phyloP scores from a whole-genome alignment of 345 rosid genomes.

The Syzygium oleosum region DNA sequence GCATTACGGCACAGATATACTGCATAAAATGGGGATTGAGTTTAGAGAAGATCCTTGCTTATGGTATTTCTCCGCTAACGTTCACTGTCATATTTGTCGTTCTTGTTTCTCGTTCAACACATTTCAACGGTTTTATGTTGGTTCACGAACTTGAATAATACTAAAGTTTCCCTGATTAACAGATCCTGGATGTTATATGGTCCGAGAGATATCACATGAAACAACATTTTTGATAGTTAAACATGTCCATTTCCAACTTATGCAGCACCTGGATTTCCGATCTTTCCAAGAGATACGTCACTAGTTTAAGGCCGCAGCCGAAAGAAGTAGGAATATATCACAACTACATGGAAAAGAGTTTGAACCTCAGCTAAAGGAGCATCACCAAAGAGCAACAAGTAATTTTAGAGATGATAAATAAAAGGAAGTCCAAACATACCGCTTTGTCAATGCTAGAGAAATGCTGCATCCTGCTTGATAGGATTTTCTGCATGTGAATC shows the following conservation, averaged over 20 bases:
- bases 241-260: neutral
- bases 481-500: conserved; percentile 90
- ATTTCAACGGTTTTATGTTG: neutral
- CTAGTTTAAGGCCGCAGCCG: neutral
- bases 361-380: neutral
- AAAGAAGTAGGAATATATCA: neutral
- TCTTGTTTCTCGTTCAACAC: neutral
- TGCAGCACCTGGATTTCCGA: neutral
- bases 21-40: neutral
- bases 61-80: neutral
- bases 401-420: neutral
- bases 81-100: neutral
- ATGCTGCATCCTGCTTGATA: conserved; percentile 81
- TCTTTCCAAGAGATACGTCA: neutral
- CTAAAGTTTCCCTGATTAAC: neutral
- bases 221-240: neutral
- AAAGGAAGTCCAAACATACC: conserved; percentile 25
- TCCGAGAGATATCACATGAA: neutral
- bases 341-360: neutral
- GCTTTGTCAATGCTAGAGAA: conserved; percentile 84
- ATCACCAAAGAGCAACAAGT: neutral
- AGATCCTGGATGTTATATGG: neutral
- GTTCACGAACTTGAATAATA: neutral
- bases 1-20: too few relatives aligned
- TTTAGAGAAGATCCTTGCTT: neutral